Base-by-base conservation (phyloP, 208 protist species). In the Kentomonas sorsogonicus region DNA sequence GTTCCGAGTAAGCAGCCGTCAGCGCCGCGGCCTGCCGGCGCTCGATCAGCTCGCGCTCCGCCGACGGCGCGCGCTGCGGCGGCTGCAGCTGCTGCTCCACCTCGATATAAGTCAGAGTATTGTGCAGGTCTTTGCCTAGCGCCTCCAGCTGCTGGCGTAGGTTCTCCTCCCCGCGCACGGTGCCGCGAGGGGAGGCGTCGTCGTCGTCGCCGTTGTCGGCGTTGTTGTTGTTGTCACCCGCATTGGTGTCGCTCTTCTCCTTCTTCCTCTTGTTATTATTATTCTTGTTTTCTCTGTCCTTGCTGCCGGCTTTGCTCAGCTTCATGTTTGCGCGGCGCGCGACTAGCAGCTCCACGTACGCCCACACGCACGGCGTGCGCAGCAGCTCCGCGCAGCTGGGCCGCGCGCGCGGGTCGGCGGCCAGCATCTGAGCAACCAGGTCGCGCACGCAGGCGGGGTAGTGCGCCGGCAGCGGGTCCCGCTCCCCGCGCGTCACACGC, bases 301-400 rank as follows among this genome's bases (percentile, higher is more conserved):
- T 10, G 15, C 10, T 9, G 36, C 13, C 29, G 10, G 53, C 5
- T 34, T 20, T 16, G 31, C 5, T 10, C 23, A 11, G 18, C 64
- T 58, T n/a, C n/a, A n/a, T n/a, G n/a, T n/a, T n/a, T n/a, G n/a
- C n/a, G 23, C 73, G 75, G 53, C 66, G 65, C 2, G 30, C 25
- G 16, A 52, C 53, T 46, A 84, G 55, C 27, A 68, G 38, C 30
- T 77, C 62, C 26, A 83, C 63, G 56, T 78, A 88, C 18, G 71
- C 67, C 22, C 57, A 62, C 44, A 93, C 69, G 5, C 68, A 64
- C 11, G 82, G 82, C 43, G 53, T 57, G 20, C 39, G 70, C 2
- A 94, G 78, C 48, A 94, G 70, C 54, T 82, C 77, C 45, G 74
- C 73, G 61, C 80, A 89, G 36, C 69, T 77, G 6, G 83, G 87